Evolutionary conservation across 345 rosid genomes (phyloP).

Genomic region (Arabidopsis thaliana): TAIR10.1 NC_003074.8:2091501-2092000

Average conservation of each 20-base stretch:
- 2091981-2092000: constrained; percentile 23
- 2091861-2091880: constrained; percentile 14
- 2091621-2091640: constrained; percentile 49
- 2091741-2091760: constrained; percentile 46
- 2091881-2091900: constrained; percentile 33
- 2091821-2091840: constrained; percentile 12
- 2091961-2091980: constrained; percentile 19
- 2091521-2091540: not conserved
- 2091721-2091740: constrained; percentile 50
- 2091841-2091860: not conserved
- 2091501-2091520: constrained; percentile 31
- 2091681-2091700: constrained; percentile 48
- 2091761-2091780: constrained; percentile 49
- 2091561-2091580: constrained; percentile 27
- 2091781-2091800: constrained; percentile 50
- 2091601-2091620: constrained; percentile 40
- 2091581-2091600: constrained; percentile 38
- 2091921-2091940: constrained; percentile 17
- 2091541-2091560: constrained; percentile 22
- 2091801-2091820: constrained; percentile 8
- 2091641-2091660: constrained; percentile 51
- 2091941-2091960: constrained; percentile 15
- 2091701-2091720: constrained; percentile 53
- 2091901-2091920: constrained; percentile 16
- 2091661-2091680: constrained; percentile 45